phyloP scores from a whole-genome alignment of 345 rosid genomes.

The Bruguiera sexangula region DNA sequence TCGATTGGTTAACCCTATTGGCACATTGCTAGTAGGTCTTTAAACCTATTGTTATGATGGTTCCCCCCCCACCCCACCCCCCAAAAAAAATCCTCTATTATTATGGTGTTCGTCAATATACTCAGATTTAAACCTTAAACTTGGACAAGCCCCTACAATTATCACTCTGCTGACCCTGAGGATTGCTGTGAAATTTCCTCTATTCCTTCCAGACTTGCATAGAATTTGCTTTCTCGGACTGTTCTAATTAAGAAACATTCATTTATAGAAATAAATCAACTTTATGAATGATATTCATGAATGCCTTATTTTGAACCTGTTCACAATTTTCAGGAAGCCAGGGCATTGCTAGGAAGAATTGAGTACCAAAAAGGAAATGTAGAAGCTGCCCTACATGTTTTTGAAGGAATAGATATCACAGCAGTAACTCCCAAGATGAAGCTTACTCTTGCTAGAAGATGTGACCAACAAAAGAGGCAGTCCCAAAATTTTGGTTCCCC shows the following conservation, averaged over 20 bases:
- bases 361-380: slow-evolving; percentile 67
- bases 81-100: no score
- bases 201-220: no score
- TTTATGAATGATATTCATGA: neutral
- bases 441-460: slow-evolving; percentile 44
- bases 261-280: neutral
- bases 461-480: slow-evolving; percentile 35
- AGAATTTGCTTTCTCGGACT: no score
- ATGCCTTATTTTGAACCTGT: neutral
- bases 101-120: no score
- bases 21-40: slow-evolving; percentile 7
- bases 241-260: no score
- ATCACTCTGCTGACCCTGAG: no score
- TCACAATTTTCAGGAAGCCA: slow-evolving; percentile 54
- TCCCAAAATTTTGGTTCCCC: slow-evolving; percentile 45
- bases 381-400: slow-evolving; percentile 69
- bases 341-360: slow-evolving; percentile 70
- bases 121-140: no score
- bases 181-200: no score
- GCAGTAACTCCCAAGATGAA: slow-evolving; percentile 53
- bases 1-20: slow-evolving; percentile 12
- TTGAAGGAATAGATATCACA: slow-evolving; percentile 66
- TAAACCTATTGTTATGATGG: no score
- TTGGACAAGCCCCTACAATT: no score
- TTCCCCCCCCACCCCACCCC: no score